Evolutionary conservation across 2,329 filamentous ascomycete species (phyloP).

Genomic region (Scorias spongiosa): DNA sequence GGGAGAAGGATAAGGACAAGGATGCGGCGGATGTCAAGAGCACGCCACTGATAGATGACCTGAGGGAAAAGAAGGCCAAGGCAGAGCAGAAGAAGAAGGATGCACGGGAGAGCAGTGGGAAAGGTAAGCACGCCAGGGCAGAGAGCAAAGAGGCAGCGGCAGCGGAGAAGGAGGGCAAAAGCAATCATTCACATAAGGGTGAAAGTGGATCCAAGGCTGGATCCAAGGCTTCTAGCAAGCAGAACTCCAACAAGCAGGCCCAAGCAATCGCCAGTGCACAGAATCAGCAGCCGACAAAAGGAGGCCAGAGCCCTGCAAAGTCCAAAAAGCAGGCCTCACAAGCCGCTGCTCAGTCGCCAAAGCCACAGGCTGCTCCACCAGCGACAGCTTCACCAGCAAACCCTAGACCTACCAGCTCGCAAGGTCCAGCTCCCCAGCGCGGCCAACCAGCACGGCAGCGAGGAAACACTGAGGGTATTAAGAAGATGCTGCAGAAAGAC

Average conservation of each 20-base stretch:
- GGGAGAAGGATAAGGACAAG: conserved; percentile 32
- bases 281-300: conserved; percentile 14
- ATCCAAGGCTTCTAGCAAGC: conserved; percentile 41
- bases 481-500: conserved; percentile 46
- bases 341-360: conserved; percentile 8
- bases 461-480: conserved; percentile 20
- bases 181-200: conserved; percentile 14
- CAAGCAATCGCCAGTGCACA: not conserved
- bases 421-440: conserved; percentile 9
- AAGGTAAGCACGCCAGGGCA: conserved; percentile 22
- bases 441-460: conserved; percentile 12
- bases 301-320: conserved; percentile 17
- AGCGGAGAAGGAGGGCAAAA: conserved; percentile 18
- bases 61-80: conserved; percentile 73
- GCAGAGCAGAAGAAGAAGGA: conserved; percentile 28
- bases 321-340: conserved; percentile 13
- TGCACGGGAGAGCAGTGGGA: conserved; percentile 13
- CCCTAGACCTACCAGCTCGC: conserved; percentile 1
- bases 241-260: conserved; percentile 14
- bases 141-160: conserved; percentile 18
- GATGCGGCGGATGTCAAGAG: conserved; percentile 53
- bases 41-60: conserved; percentile 77
- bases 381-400: conserved; percentile 25
- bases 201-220: conserved; percentile 32
- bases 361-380: conserved; percentile 23